Evolutionary conservation across 805 yeast genomes (phyloP), one percentile per base, ranked within the genome.

Genomic region (Groenewaldozyma tartarivorans): DNA sequence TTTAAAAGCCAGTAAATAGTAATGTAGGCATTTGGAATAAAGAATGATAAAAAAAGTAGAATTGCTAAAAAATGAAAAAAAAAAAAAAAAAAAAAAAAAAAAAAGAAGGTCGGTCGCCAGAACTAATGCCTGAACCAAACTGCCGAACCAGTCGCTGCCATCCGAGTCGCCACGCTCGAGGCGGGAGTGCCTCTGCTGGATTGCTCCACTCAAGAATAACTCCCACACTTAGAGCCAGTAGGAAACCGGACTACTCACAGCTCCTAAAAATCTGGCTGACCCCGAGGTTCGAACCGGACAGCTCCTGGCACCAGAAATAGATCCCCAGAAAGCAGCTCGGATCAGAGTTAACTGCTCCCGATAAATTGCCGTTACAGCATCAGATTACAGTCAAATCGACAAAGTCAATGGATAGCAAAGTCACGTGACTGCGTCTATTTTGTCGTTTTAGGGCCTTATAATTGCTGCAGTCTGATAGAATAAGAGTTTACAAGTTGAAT

Each of bases 271-370:
- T 36, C 54, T 40, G 33, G 51, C 56, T 40, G 33, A 52, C 56
- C 56, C 45, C 48, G 44, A 45, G 53, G 49, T 52, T 52, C 56
- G 56, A 52, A 52, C 44, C 54, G 56, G 56, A 51, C 56, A 52
- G 46, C 46, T 33, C 38, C 38, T 26, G 33, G 46, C 43, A 37
- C 42, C 45, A 18, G 27, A 18, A 30, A 9, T n/a, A n/a, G n/a
- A n/a, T n/a, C n/a, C n/a, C n/a, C n/a, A n/a, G 29, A n/a, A 33
- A 19, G 26, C 39, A 39, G 21, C 26, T 27, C 29, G 20, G 20
- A 20, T 19, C 20, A 31, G 37, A 41, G 16, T 24, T 24, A 39
- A 30, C 49, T 48, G 39, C 40, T 50, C 39, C 54, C 46, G 42
- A 43, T 40, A 48, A 45, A 44, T 26, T 15, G 54, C 54, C 54